phyloP scores from a whole-genome alignment of 805 yeast genomes.

The Starmera quercuum region DNA sequence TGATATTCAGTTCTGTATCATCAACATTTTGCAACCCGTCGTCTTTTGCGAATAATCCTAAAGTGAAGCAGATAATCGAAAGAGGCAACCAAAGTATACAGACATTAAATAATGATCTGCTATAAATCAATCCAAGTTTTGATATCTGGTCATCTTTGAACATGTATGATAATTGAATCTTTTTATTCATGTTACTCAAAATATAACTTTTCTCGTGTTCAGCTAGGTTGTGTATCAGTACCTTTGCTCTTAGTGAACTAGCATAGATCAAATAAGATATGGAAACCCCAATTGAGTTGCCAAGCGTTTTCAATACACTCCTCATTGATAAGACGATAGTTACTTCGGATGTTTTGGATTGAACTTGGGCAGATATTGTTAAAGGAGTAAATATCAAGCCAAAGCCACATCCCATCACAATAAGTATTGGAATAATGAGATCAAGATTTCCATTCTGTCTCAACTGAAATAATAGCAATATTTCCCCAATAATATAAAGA shows the following conservation, averaged over 20 bases:
- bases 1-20: background rate
- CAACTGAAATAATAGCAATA: conserved; percentile 25
- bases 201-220: background rate
- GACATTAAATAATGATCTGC: background rate
- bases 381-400: conserved; percentile 23
- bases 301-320: conserved; percentile 48
- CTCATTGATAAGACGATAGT: conserved; percentile 52
- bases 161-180: background rate
- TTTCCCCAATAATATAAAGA: conserved; percentile 34
- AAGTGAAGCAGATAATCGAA: background rate
- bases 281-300: conserved; percentile 54
- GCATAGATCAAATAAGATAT: conserved; percentile 16
- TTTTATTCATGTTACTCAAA: background rate
- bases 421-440: conserved; percentile 25
- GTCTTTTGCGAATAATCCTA: background rate
- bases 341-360: conserved; percentile 40
- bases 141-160: background rate
- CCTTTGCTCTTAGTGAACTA: background rate
- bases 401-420: conserved; percentile 34
- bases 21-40: background rate
- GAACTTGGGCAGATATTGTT: conserved; percentile 46
- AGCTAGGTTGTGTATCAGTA: background rate
- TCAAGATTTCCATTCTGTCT: conserved; percentile 22
- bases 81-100: conserved; percentile 1
- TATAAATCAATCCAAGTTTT: background rate